Base-by-base conservation (phyloP, 108 stramenopile species). In the Schizochytrium sp. region DNA sequence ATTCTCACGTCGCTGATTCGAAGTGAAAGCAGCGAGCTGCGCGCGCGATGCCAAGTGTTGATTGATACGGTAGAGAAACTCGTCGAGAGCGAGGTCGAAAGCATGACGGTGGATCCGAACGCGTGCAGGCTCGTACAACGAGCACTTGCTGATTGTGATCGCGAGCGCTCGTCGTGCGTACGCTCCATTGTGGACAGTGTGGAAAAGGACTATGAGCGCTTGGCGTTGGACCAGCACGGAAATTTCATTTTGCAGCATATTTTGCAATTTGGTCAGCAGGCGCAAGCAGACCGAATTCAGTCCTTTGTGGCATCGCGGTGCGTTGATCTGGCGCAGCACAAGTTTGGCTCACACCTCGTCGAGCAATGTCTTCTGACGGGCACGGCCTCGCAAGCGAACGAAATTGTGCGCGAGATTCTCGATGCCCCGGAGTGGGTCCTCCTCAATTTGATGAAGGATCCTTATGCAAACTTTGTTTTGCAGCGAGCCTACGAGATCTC, bases 201-300 rank as follows among this genome's bases (percentile, higher is more conserved):
- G 76, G 76, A 83, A 45, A 53, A 6, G 6, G 48, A 83, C 45
- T 53, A 21, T 53, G 45, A 47, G 19, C 76, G 76, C 51, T 23
- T 83, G 12, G 76, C 76, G n/a, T 45, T 53, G 16, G 76, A 83
- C 28, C 76, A 83, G 51, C 76, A 83, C 23, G 76, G 76, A 4
- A 83, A 83, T 45, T 83, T 83, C 4, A 83, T 83, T 53, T 45
- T 83, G 76, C 76, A 83, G 76, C 76, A 83, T 4, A 83, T 83
- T 53, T 34, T 83, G 51, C 48, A 83, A 45, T 53, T 83, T 83
- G 76, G 76, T 34, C 76, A 83, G 51, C 48, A 83, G n/a, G 6
- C 19, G 23, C 76, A 83, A 23, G 76, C 76, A 34, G 51, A 83
- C 48, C 76, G 76, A 55, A 83, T 83, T 23, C 76, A 83, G 51